These are phyloP conservation scores for Endocalyx cinctus DNA, from an alignment of 2,329 filamentous ascomycete species.

Conservation along the genomic window DNA sequence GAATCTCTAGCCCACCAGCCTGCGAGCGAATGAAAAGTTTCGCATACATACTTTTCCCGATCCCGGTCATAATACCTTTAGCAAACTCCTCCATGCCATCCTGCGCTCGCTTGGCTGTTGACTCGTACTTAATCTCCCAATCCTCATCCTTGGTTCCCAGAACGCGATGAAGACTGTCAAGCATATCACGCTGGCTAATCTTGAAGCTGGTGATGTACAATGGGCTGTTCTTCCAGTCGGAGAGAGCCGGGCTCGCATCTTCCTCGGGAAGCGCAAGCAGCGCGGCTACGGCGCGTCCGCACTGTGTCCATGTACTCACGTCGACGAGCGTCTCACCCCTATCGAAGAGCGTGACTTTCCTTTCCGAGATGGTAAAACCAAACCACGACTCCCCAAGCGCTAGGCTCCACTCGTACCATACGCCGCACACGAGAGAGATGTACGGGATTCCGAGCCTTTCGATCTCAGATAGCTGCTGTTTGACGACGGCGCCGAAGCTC, in stretches of 20 bases:
- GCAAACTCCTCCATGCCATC: constrained; percentile 31
- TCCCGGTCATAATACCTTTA: background rate
- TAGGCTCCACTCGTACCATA: constrained; percentile 51
- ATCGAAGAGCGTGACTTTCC: constrained; percentile 40
- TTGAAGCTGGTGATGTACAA: constrained; percentile 52
- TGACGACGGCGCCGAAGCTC: background rate
- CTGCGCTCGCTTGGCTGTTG: constrained; percentile 38
- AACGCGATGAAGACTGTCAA: constrained; percentile 53
- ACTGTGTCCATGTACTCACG: constrained; percentile 55
- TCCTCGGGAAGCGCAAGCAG: constrained; percentile 40
- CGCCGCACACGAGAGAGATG: constrained; percentile 36
- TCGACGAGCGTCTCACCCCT: constrained; percentile 51
- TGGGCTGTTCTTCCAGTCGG: constrained; percentile 37
- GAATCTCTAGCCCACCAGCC: background rate
- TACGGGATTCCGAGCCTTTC: background rate
- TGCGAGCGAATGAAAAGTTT: background rate
- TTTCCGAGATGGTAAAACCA: constrained; percentile 42
- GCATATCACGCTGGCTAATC: constrained; percentile 58
- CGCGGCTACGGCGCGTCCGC: constrained; percentile 45
- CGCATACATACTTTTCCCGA: background rate
- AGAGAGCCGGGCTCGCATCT: constrained; percentile 34
- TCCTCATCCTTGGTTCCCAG: constrained; percentile 50
- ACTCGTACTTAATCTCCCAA: constrained; percentile 51
- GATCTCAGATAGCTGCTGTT: background rate
- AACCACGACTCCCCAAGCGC: constrained; percentile 31